These are phyloP conservation scores for Aspergillus carbonarius DNA, from an alignment of 2,329 filamentous ascomycete genomes.

Conservation along the genomic window DNA sequence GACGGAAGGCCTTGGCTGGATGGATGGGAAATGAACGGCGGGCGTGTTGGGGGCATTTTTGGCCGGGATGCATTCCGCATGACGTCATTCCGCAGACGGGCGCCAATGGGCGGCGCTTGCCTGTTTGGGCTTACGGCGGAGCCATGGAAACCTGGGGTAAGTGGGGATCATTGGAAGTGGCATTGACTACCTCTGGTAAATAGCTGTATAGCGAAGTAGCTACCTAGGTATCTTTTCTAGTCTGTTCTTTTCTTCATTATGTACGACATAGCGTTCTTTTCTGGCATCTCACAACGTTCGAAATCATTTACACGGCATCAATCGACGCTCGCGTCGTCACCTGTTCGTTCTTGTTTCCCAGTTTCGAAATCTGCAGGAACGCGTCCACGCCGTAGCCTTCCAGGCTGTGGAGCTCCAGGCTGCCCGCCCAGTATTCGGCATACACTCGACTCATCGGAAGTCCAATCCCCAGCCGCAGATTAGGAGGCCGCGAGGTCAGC, in stretches of 20 bases:
- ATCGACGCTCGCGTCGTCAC: slow-evolving; percentile 74
- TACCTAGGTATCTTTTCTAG: neutral
- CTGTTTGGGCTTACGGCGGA: neutral
- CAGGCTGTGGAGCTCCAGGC: slow-evolving; percentile 82
- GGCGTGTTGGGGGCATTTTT: neutral
- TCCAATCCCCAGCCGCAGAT: slow-evolving; percentile 87
- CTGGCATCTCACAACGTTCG: too few relatives aligned
- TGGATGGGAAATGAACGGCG: too few relatives aligned
- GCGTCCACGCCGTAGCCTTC: slow-evolving; percentile 96
- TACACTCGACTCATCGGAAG: slow-evolving; percentile 92
- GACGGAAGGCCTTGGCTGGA: too few relatives aligned
- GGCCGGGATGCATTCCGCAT: slow-evolving; percentile 1
- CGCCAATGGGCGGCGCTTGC: neutral
- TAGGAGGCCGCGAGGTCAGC: slow-evolving; percentile 78
- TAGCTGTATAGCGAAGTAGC: neutral
- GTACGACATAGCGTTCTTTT: neutral
- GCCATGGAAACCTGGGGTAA: slow-evolving; percentile 6
- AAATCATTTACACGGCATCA: slow-evolving; percentile 62
- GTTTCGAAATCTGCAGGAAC: slow-evolving; percentile 91
- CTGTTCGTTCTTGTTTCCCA: slow-evolving; percentile 98
- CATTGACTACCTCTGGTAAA: neutral
- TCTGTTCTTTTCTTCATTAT: neutral
- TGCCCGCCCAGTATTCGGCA: slow-evolving; percentile 97
- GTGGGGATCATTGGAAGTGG: neutral
- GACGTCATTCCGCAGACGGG: slow-evolving; percentile 20